Evolutionary conservation across 768 basidiomycete genomes (phyloP).

Genomic region (Heimioporus sp.): DNA sequence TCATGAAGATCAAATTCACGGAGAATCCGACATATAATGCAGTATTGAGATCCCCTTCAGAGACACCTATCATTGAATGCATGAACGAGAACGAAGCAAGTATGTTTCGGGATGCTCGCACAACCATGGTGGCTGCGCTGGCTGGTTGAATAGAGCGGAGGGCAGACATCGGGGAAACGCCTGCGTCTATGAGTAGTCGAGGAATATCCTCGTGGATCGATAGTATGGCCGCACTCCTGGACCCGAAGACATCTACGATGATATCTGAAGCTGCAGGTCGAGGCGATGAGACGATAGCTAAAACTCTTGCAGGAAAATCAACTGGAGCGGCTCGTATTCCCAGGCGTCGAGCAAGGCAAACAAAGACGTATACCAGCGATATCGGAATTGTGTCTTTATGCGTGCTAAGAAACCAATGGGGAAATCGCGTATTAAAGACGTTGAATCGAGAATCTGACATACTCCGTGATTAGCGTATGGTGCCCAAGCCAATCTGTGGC

Average conservation of each 20-base stretch:
- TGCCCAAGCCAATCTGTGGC: slow-evolving; percentile 7
- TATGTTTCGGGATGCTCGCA: slow-evolving; percentile 40
- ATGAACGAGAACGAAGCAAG: slow-evolving; percentile 30
- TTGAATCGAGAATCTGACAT: slow-evolving; percentile 38
- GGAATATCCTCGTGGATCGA: slow-evolving; percentile 38
- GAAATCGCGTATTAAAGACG: slow-evolving; percentile 52
- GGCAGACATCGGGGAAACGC: slow-evolving; percentile 18
- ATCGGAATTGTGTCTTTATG: slow-evolving; percentile 55
- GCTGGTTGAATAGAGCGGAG: slow-evolving; percentile 28
- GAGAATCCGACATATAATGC: slow-evolving; percentile 37
- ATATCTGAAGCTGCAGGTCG: slow-evolving; percentile 35
- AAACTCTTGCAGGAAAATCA: slow-evolving; percentile 54
- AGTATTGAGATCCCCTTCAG: slow-evolving; percentile 34
- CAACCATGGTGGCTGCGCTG: slow-evolving; percentile 36
- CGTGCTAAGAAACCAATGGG: slow-evolving; percentile 53
- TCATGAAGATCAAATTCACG: slow-evolving; percentile 37
- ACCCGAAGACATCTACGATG: slow-evolving; percentile 49
- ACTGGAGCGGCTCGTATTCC: slow-evolving; percentile 52
- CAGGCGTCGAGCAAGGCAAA: slow-evolving; percentile 49
- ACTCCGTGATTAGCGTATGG: not conserved
- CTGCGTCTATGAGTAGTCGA: slow-evolving; percentile 25
- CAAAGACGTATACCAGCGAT: slow-evolving; percentile 58
- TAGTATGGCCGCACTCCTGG: slow-evolving; percentile 31
- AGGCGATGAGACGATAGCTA: slow-evolving; percentile 46
- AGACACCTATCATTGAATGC: slow-evolving; percentile 15